Conservation (phyloP, 352 stramenopile genomes). For the Pythium guiyangense region DNA sequence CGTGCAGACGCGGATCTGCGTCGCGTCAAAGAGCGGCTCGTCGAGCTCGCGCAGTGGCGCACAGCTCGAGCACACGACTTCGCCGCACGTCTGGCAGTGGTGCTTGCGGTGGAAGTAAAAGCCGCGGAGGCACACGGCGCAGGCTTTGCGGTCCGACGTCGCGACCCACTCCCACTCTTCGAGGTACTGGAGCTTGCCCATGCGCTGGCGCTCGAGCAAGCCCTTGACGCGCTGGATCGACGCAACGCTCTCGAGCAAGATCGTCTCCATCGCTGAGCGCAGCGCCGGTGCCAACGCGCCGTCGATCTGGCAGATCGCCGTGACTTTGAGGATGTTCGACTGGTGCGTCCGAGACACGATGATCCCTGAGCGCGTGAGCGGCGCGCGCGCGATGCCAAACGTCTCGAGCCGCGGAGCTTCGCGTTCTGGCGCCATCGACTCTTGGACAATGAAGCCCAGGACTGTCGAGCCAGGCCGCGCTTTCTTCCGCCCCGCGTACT, state of each 20-base stretch:
- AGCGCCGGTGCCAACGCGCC: slow-evolving; percentile 32
- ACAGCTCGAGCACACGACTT: slow-evolving; percentile 74
- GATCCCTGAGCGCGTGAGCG: slow-evolving; percentile 58
- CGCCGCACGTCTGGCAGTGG: slow-evolving; percentile 69
- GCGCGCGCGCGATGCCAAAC: slow-evolving; percentile 56
- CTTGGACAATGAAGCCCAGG: slow-evolving; percentile 77
- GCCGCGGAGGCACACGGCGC: slow-evolving; percentile 65
- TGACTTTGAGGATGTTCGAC: slow-evolving; percentile 65
- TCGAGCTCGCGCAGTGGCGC: slow-evolving; percentile 69
- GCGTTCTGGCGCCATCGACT: slow-evolving; percentile 53
- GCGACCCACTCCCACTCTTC: slow-evolving; percentile 79
- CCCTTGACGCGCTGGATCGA: slow-evolving; percentile 49
- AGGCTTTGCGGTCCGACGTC: slow-evolving; percentile 68
- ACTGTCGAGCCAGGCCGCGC: slow-evolving; percentile 31
- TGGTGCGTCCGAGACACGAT: slow-evolving; percentile 75
- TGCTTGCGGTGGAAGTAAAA: slow-evolving; percentile 82
- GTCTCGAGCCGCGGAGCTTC: slow-evolving; percentile 62
- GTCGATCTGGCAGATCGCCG: slow-evolving; percentile 68
- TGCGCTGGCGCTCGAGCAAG: slow-evolving; percentile 67
- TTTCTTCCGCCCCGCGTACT: slow-evolving; percentile 69
- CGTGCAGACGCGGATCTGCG: slow-evolving; percentile 64
- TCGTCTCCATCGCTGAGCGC: slow-evolving; percentile 40
- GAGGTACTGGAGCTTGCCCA: slow-evolving; percentile 68
- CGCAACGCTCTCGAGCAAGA: slow-evolving; percentile 67
- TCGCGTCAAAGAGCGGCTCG: slow-evolving; percentile 56